Evolutionary conservation across 1,284 basidiomycete species (phyloP).

Genomic region (Cryptococcus sp.): DNA sequence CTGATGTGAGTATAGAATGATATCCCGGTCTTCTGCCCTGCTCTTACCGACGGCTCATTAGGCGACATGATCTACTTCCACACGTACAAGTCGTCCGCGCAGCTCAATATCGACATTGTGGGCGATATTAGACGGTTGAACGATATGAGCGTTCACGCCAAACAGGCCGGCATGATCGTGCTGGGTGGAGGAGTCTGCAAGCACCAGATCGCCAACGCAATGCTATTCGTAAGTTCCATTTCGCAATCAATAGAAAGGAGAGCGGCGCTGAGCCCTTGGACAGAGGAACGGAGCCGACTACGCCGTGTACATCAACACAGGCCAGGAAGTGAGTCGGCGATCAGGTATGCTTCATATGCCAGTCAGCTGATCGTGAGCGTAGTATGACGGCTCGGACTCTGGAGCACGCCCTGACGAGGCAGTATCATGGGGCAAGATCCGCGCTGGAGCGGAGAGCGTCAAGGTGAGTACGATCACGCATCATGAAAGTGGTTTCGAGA

Average conservation of each 20-base stretch:
- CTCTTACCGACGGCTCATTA: slow-evolving; percentile 94
- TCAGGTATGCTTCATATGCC: no score
- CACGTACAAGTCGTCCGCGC: slow-evolving; percentile 76
- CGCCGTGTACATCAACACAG: slow-evolving; percentile 97
- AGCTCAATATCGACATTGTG: slow-evolving; percentile 89
- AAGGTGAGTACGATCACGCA: slow-evolving; percentile 62
- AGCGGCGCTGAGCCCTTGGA: no score
- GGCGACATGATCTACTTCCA: slow-evolving; percentile 99
- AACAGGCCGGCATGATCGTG: slow-evolving; percentile 97
- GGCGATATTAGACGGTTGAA: slow-evolving; percentile 90
- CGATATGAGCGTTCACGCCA: slow-evolving; percentile 82
- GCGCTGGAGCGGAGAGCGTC: slow-evolving; percentile 83
- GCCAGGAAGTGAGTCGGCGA: slow-evolving; percentile 67
- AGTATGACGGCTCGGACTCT: slow-evolving; percentile 95
- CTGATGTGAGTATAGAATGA: slow-evolving; percentile 70
- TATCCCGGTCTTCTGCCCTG: slow-evolving; percentile 98
- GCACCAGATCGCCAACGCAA: slow-evolving; percentile 98
- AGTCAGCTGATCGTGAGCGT: slow-evolving; percentile 1
- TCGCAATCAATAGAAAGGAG: not conserved
- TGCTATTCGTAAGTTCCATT: slow-evolving; percentile 77
- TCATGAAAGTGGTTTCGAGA: not conserved
- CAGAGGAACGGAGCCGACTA: slow-evolving; percentile 97
- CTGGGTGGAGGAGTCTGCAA: slow-evolving; percentile 98
- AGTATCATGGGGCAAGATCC: slow-evolving; percentile 99
- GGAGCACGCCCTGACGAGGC: slow-evolving; percentile 97